These are phyloP conservation scores for Zygosaccharomyces kombuchaensis DNA, from an alignment of 805 yeast species.

Conservation along the genomic window DNA sequence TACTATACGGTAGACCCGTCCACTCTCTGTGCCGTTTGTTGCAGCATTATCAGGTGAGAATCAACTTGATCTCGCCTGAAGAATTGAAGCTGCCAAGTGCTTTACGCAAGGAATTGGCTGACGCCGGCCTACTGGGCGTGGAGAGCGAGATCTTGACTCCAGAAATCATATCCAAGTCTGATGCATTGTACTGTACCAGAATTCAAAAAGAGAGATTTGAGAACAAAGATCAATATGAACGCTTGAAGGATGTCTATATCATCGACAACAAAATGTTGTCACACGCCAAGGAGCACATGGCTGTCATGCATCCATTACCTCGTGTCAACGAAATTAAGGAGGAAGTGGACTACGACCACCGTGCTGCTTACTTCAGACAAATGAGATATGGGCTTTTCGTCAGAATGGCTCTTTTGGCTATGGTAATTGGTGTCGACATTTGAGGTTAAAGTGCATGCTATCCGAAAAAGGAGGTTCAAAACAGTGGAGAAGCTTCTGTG, in stretches of 20 bases:
- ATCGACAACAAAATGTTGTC: slow-evolving; percentile 89
- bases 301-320: slow-evolving; percentile 98
- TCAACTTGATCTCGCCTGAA: slow-evolving; percentile 87
- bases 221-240: slow-evolving; percentile 69
- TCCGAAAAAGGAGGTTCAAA: neutral
- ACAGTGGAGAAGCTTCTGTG: slow-evolving; percentile 12
- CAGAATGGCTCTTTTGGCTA: slow-evolving; percentile 96
- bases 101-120: slow-evolving; percentile 60
- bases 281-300: slow-evolving; percentile 96
- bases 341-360: slow-evolving; percentile 98
- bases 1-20: slow-evolving; percentile 97
- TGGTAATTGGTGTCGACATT: slow-evolving; percentile 94
- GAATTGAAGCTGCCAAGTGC: slow-evolving; percentile 80
- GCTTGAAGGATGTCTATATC: slow-evolving; percentile 85
- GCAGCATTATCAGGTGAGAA: slow-evolving; percentile 86
- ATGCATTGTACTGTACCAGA: slow-evolving; percentile 95
- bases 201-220: slow-evolving; percentile 95
- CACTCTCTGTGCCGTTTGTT: slow-evolving; percentile 91
- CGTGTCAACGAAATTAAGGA: slow-evolving; percentile 94
- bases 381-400: slow-evolving; percentile 98
- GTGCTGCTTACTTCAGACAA: slow-evolving; percentile 99
- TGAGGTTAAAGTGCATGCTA: slow-evolving; percentile 23
- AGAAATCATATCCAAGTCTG: slow-evolving; percentile 83
- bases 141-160: slow-evolving; percentile 78
- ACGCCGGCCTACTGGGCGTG: slow-evolving; percentile 61